Evolutionary conservation across 768 basidiomycete species (phyloP), one percentile per base, ranked within the genome.

Genomic region (Lactarius indigo): DNA sequence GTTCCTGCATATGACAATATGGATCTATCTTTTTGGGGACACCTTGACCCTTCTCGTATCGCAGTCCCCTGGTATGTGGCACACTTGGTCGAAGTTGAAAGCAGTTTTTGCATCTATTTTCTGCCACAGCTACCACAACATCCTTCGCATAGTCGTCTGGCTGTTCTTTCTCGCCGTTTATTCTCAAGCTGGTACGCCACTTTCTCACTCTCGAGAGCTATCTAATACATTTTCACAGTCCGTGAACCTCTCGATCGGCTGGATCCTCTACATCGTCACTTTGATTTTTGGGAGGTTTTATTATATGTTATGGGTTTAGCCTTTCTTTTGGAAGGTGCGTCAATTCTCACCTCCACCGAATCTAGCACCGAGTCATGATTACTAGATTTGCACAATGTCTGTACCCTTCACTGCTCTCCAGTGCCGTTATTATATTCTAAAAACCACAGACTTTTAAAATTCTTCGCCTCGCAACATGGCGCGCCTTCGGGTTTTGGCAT

Each of bases 401-500:
- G 65, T 68, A 17, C 31, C 64, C 62, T 58, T 39, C 9, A 33
- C 18, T 50, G 6, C 44, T 55, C 55, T 31, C 15, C 35, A 47
- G 47, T 63, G 6, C 4, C 12, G 23, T 7, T 47, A 41, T 26
- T 28, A 30, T 68, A 37, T 68, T 59, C 52, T 17, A 20, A 42
- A 58, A 23, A 57, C 0, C 66, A 2, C 39, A 94, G 92, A 81
- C 91, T 63, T 87, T 81, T 72, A 86, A 87, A 73, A 82, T 91
- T 2, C 78, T 95, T 23, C 80, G 84, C 3, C 87, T 94, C 69
- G 89, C 89, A 39, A 88, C 91, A 17, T 91, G 87, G 83, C 84
- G 87, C n/a, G 88, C 91, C 2, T 85, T 95, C 72, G 84, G 84
- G 18, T 94, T 93, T 74, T 94, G 92, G 93, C 85, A 84, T 64